Percentiles rank a stretch among this genome's conserved stretches.
These are phyloP conservation scores for Alternaria triticimaculans DNA, from an alignment of 2,329 filamentous ascomycete genomes.

Conservation along the genomic window DNA sequence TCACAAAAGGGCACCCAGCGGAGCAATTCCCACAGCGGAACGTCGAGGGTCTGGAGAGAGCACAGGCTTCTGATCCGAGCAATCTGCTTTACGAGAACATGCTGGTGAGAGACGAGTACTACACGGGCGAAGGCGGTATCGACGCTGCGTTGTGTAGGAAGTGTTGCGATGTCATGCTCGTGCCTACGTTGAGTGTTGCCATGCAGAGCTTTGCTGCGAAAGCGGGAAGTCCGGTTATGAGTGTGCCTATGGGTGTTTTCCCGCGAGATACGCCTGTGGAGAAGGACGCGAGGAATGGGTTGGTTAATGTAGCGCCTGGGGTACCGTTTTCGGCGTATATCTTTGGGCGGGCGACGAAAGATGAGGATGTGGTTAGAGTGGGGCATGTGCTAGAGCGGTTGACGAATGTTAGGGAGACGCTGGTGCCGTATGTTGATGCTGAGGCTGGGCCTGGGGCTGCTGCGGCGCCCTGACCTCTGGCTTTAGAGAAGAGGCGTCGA, in stretches of 20 bases:
- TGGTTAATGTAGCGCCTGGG: conserved; percentile 60
- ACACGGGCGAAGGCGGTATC: conserved; percentile 63
- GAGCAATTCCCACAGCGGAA: conserved; percentile 66
- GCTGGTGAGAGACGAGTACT: conserved; percentile 58
- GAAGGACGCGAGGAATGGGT: conserved; percentile 49
- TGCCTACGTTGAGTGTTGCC: conserved; percentile 61
- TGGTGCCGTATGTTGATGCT: conserved; percentile 7
- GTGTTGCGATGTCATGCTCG: conserved; percentile 63
- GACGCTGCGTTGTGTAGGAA: conserved; percentile 61
- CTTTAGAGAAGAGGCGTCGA: neutral
- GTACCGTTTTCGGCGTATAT: conserved; percentile 48
- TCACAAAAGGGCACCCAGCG: conserved; percentile 57
- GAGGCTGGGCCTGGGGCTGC: neutral
- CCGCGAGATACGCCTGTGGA: conserved; percentile 54
- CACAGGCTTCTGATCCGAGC: conserved; percentile 50
- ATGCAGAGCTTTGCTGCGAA: conserved; percentile 39
- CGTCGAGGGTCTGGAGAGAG: conserved; percentile 44
- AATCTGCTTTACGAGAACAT: conserved; percentile 60
- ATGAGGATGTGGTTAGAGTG: conserved; percentile 12
- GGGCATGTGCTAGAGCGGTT: conserved; percentile 8
- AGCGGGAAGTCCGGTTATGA: conserved; percentile 62
- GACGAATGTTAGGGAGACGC: neutral
- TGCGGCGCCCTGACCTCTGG: neutral
- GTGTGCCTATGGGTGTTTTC: conserved; percentile 65
- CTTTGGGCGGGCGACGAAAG: conserved; percentile 9